Evolutionary conservation across 192 early-diverging fungal genomes (phyloP), one percentile per base, ranked within the genome.

Genomic region (Mortierella alpina): DNA sequence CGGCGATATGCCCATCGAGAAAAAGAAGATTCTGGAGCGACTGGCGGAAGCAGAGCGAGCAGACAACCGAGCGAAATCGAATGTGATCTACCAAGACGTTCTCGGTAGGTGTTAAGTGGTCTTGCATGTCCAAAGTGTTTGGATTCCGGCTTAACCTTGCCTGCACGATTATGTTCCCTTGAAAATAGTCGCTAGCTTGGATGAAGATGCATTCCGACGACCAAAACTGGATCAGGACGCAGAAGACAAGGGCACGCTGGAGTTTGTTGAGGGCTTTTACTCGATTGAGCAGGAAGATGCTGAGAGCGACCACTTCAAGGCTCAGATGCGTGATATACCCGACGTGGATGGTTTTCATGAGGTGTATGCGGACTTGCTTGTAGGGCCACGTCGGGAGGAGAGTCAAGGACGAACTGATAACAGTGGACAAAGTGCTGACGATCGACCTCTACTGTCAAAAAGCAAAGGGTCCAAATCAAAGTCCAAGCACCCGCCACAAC

Each of bases 181-280:
- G 45, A 17, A n/a, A 45, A 14, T 82, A 79, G 58, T 86, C 63
- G 82, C 84, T 18, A 87, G 85, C 46, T 23, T 90, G 31, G 89
- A 90, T 63, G 86, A 89, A 55, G 70, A 84, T 22, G 88, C 89
- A 44, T 90, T 90, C 65, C 51, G 66, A 7, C 66, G 56, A 57
- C 67, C 78, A 60, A 66, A 58, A 18, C 45, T 58, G 20, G 70
- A 55, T 8, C 66, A 59, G 15, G 70, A 70, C 18, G 17, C n/a
- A 4, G 71, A 72, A 2, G 60, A 63, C 59, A 44, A 61, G 17
- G 65, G 64, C 15, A 81, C 83, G 5, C 63, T 88, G 54, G 71
- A 83, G 2, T 80, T 88, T 69, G 75, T 84, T 1, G 89, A 90
- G 20, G 86, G 82, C 5, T 89, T 82, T 59, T 88, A 81, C 46